Evolutionary conservation across 1,284 basidiomycete genomes (phyloP).

Genomic region (Rhodofomes roseus): DNA sequence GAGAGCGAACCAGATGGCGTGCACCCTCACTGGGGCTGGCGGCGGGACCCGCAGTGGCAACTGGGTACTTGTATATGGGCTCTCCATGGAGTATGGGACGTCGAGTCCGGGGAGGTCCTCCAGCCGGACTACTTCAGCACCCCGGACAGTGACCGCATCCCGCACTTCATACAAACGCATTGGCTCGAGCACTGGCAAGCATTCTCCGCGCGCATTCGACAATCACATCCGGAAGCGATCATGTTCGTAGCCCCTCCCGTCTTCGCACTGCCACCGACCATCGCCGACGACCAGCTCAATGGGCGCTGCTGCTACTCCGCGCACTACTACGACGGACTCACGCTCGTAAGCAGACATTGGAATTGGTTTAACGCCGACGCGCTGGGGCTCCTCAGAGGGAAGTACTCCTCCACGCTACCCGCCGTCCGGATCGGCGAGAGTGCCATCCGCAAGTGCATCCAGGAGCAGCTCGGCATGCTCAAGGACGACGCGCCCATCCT

Average conservation of each 20-base stretch:
- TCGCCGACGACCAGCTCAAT: constrained; percentile 58
- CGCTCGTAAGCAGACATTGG: constrained; percentile 83
- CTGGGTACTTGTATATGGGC: constrained; percentile 92
- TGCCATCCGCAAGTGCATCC: constrained; percentile 80
- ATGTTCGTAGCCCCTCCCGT: constrained; percentile 93
- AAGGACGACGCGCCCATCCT: constrained; percentile 70
- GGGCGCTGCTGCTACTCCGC: constrained; percentile 78
- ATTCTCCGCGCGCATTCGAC: constrained; percentile 67
- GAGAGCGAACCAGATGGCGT: constrained; percentile 40
- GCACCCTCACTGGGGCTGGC: constrained; percentile 79
- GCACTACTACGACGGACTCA: constrained; percentile 96
- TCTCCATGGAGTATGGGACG: constrained; percentile 90
- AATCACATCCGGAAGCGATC: constrained; percentile 81
- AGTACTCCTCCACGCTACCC: constrained; percentile 70
- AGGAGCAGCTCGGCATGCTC: constrained; percentile 82
- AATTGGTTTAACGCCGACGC: constrained; percentile 98
- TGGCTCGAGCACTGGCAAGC: constrained; percentile 77
- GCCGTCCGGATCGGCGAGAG: constrained; percentile 77
- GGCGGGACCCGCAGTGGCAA: constrained; percentile 71
- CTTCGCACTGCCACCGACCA: constrained; percentile 74
- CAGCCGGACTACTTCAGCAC: constrained; percentile 77
- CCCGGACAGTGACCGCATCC: constrained; percentile 29
- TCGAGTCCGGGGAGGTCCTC: constrained; percentile 64
- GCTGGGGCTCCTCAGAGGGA: constrained; percentile 84
- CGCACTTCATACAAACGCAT: constrained; percentile 78